Evolutionary conservation across 306 rosid genomes (phyloP).

Genomic region (Casuarina cunninghamiana): DNA sequence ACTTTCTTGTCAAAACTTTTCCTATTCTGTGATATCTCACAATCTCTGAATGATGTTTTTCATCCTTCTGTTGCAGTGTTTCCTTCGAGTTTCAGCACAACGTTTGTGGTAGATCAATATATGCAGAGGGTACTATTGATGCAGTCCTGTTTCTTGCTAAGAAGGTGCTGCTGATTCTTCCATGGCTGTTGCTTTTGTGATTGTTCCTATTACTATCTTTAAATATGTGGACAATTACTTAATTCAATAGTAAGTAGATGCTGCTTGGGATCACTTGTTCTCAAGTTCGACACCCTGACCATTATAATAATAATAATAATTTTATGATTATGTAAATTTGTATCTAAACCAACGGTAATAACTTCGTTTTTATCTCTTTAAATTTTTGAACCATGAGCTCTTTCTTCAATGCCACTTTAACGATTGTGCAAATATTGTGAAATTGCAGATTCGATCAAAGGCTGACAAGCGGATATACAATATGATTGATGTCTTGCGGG

Average conservation of each 20-base stretch:
- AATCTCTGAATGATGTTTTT: background rate
- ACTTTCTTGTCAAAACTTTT: constrained; percentile 8
- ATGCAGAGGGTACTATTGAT: constrained; percentile 92
- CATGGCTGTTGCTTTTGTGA: constrained; percentile 15
- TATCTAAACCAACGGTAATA: background rate
- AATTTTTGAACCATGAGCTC: background rate
- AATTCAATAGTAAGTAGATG: too few relatives aligned
- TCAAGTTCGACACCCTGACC: too few relatives aligned
- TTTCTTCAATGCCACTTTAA: constrained; percentile 51
- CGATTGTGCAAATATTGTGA: constrained; percentile 20
- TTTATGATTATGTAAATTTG: background rate
- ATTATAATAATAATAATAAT: too few relatives aligned
- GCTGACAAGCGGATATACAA: constrained; percentile 58
- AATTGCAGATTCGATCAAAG: background rate
- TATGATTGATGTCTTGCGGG: constrained; percentile 83
- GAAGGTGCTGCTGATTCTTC: constrained; percentile 58
- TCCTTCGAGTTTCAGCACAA: constrained; percentile 96
- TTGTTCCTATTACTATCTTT: background rate
- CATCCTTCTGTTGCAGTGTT: constrained; percentile 54
- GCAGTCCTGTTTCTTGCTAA: constrained; percentile 80
- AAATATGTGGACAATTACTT: too few relatives aligned
- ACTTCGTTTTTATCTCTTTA: background rate
- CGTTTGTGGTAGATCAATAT: constrained; percentile 94
- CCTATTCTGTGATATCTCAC: background rate
- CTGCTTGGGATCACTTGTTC: too few relatives aligned